Base-by-base conservation (phyloP, 225 moss, liverwort and hornwort species). In the Climacium dendroides region DNA sequence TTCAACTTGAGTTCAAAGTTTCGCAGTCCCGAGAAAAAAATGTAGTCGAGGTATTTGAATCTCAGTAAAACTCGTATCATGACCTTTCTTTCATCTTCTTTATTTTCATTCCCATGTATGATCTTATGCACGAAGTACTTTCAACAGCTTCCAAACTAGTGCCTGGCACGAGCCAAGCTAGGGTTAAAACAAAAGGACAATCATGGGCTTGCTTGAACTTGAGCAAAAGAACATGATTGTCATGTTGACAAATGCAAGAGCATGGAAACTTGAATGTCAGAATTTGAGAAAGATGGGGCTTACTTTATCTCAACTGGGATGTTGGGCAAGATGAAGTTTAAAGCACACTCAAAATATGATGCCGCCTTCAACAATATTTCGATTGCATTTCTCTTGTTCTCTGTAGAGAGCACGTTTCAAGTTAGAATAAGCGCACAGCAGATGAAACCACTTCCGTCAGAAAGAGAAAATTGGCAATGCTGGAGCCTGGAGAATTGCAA, bases 271-370 rank as follows among this genome's bases (percentile, higher is more conserved):
- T 26, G 45, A 83, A 45, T 29, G 5, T 34, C 29, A 65, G 29
- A 57, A 37, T 34, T 47, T 5, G 57, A 11, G 47, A 83, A 50
- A 83, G 52, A 59, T 48, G 59, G 64, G 75, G 6, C 91, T 83
- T 88, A 94, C 94, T 87, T 94, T 7, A 93, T 86, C 53, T 93
- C 88, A 35, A 91, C 94, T 6, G 94, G 89, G 5, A 63, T 89
- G 47, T 87, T 87, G 13, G 89, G 87, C 84, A 93, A 69, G n/a
- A 87, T 73, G 79, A 66, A 66, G n/a, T 78, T 90, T 47, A 89
- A 48, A n/a, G 94, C 94, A 89, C 91, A 93, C 41, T 93, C 86
- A 53, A 93, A 94, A 22, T 91, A 92, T 0, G 93, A 84, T 37
- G 94, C 93, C 15, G 93, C 91, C 86, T 94, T 94, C 87, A 94